Base-by-base conservation (phyloP, 371 early-diverging fungal genomes). In the Zychaea mexicana region DNA sequence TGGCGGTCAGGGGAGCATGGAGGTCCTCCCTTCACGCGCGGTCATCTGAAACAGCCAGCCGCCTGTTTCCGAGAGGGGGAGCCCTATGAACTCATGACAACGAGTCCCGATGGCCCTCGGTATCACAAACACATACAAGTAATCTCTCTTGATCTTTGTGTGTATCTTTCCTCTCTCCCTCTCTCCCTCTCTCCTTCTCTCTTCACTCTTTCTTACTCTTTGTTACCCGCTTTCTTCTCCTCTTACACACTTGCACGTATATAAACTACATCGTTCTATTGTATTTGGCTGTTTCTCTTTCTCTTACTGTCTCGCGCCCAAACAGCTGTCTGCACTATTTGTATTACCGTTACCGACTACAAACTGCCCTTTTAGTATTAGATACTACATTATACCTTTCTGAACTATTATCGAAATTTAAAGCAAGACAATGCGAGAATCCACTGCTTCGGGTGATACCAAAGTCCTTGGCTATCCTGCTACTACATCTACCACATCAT, bases 41-140 rank as follows among this genome's bases (percentile, higher is more conserved):
- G 60, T 60, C 60, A 60, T 60, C 46, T 60, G 60, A 60, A 60
- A 60, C 60, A 30, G 31, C 12, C 56, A 56, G 36, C 36, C 56
- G 38, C 49, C 49, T 49, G 49, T 49, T 49, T 49, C 49, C 49
- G 49, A 49, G 49, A 9, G 9, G 17, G 26, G 17, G 9, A 56
- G n/a, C 19, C 32, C 28, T 31, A 13, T 46, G 60, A 47, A 47
- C 60, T 49, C 60, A 60, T 60, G 60, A 60, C 49, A 60, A 46
- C 6, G 8, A 22, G 38, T 1, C 49, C 49, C 49, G 7, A 19
- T n/a, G 13, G 33, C 38, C 26, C 39, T 54, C 31, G 9, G 55
- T 54, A 21, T 54, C 55, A 28, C 26, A 32, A n/a, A 8, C 36
- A 26, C 32, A 56, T 33, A 49, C 47, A 32, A 21, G 38, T 26